Conservation (phyloP, 176 grass and related monocot genomes). For the Carex littledalei region DNA sequence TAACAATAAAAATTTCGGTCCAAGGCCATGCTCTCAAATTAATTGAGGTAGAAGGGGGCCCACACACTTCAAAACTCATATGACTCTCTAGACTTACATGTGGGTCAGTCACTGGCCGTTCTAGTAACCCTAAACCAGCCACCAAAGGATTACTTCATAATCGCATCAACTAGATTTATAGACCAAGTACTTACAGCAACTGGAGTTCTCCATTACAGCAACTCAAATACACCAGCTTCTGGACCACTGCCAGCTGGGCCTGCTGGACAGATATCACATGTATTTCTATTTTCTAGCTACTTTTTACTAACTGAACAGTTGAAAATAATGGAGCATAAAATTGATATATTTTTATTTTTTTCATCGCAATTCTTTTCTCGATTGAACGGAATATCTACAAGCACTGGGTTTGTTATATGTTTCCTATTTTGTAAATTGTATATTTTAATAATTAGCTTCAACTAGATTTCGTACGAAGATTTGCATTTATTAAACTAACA, state of each 20-base stretch:
- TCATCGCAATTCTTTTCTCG: too few species aligned
- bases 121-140: constrained; percentile 57
- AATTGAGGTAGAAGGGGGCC: constrained; percentile 63
- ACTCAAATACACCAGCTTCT: constrained; percentile 30
- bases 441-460: too few species aligned
- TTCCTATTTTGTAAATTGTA: too few species aligned
- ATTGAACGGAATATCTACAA: too few species aligned
- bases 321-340: too few species aligned
- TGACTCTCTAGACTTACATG: constrained; percentile 70
- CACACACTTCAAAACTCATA: constrained; percentile 74
- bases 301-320: too few species aligned
- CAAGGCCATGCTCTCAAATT: constrained; percentile 45
- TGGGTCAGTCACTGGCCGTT: constrained; percentile 66
- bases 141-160: constrained; percentile 51
- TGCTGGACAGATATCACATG: neutral
- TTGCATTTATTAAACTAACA: too few species aligned
- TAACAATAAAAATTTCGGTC: too few species aligned
- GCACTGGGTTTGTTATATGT: too few species aligned
- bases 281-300: too few species aligned
- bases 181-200: constrained; percentile 14
- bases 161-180: constrained; percentile 48
- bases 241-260: constrained; percentile 31
- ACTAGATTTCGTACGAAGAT: too few species aligned
- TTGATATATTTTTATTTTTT: too few species aligned
- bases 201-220: constrained; percentile 53